A percentile compares a stretch with the other conserved stretches of the same genome.
Conservation (phyloP, 352 stramenopile species). For the Globisporangium carolinianum region DNA sequence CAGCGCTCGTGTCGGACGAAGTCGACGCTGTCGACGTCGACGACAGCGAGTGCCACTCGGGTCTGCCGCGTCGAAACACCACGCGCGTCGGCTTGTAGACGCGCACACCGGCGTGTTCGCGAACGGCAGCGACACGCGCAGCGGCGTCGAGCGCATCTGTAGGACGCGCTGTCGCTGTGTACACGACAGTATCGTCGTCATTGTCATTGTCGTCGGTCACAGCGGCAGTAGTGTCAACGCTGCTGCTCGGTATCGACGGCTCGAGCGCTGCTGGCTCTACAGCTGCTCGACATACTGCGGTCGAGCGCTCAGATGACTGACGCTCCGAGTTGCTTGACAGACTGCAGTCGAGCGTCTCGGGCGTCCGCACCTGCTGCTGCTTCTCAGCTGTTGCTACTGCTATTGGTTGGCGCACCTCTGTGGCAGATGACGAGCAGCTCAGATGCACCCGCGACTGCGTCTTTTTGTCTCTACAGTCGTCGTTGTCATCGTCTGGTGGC, state of each 20-base stretch:
- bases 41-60: conserved; percentile 12
- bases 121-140: background rate
- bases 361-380: conserved; percentile 10
- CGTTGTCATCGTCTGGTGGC: background rate
- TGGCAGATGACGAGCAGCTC: too few relatives aligned
- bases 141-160: background rate
- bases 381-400: background rate
- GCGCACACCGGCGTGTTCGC: background rate
- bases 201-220: too few relatives aligned
- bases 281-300: too few relatives aligned
- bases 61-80: conserved; percentile 25
- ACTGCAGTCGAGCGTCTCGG: background rate
- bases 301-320: too few relatives aligned
- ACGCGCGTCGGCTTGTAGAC: conserved; percentile 21
- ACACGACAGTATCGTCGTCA: too few relatives aligned
- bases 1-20: background rate
- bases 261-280: too few relatives aligned
- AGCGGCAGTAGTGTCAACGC: background rate
- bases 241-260: background rate
- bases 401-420: background rate
- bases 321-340: too few relatives aligned
- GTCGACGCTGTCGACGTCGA: conserved; percentile 13
- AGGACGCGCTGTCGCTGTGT: too few relatives aligned
- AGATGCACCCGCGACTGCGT: background rate
- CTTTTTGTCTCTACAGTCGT: background rate